Percentiles rank a stretch among this genome's conserved stretches.
Evolutionary conservation across 805 yeast genomes (phyloP).

Genomic region (Wickerhamiella sergipiensis): DNA sequence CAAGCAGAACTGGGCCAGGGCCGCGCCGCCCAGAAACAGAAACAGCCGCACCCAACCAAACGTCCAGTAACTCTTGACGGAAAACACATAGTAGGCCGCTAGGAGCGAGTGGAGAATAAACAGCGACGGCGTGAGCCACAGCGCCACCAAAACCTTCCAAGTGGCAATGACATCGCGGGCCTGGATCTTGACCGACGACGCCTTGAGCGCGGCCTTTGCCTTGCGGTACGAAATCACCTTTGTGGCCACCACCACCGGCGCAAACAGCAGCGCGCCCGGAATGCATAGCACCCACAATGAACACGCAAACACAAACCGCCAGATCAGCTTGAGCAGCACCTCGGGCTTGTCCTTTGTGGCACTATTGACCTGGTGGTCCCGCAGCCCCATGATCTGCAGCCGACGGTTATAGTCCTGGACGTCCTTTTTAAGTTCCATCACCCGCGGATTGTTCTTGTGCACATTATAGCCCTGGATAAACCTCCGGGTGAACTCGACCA

Average conservation of each 20-base stretch:
- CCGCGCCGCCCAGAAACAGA: constrained; percentile 20
- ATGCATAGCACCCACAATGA: constrained; percentile 50
- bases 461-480: constrained; percentile 69
- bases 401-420: constrained; percentile 58
- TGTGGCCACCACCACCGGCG: constrained; percentile 76
- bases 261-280: constrained; percentile 79
- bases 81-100: constrained; percentile 26
- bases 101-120: constrained; percentile 62
- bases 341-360: constrained; percentile 37
- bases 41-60: constrained; percentile 14
- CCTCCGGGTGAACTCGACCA: constrained; percentile 84
- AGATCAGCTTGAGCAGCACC: constrained; percentile 33
- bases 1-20: constrained; percentile 50
- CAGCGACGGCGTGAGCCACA: constrained; percentile 79
- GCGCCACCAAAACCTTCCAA: constrained; percentile 84
- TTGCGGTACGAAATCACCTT: constrained; percentile 60
- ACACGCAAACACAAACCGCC: constrained; percentile 43
- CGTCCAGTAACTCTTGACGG: constrained; percentile 19
- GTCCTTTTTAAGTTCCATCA: constrained; percentile 44
- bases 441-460: constrained; percentile 54
- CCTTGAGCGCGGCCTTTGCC: constrained; percentile 67
- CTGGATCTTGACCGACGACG: constrained; percentile 76
- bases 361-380: constrained; percentile 61
- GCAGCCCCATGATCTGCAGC: constrained; percentile 47
- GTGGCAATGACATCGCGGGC: constrained; percentile 94